These are phyloP conservation scores for Amanita fuliginea DNA, from an alignment of 768 basidiomycete species.

Conservation along the genomic window DNA sequence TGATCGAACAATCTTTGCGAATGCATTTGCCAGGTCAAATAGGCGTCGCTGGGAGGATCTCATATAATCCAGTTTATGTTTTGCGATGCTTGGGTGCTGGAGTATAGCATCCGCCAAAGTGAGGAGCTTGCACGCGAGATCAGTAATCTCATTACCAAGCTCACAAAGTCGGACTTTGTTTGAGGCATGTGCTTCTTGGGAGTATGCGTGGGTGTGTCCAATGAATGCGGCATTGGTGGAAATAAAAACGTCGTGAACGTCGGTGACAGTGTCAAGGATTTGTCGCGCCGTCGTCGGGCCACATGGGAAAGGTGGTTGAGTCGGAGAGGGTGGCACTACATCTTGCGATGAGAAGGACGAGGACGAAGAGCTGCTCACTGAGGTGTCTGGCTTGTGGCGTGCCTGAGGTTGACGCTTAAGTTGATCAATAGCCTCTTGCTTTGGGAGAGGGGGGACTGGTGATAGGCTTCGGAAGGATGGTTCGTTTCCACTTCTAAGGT, in stretches of 20 bases:
- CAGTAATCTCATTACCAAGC: slow-evolving; percentile 88
- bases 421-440: slow-evolving; percentile 13
- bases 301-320: slow-evolving; percentile 51
- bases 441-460: slow-evolving; percentile 16
- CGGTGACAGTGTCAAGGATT: slow-evolving; percentile 66
- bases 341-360: slow-evolving; percentile 62
- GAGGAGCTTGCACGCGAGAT: slow-evolving; percentile 85
- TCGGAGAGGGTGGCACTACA: slow-evolving; percentile 26
- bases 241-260: slow-evolving; percentile 81
- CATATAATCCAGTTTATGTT: slow-evolving; percentile 53
- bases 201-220: slow-evolving; percentile 91
- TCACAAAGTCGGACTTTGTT: slow-evolving; percentile 92
- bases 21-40: slow-evolving; percentile 73
- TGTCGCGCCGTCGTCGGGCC: slow-evolving; percentile 62
- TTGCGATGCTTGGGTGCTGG: slow-evolving; percentile 59
- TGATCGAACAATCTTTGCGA: slow-evolving; percentile 80
- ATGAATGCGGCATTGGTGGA: slow-evolving; percentile 97
- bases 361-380: slow-evolving; percentile 58
- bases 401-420: slow-evolving; percentile 7
- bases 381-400: slow-evolving; percentile 30
- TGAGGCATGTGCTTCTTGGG: slow-evolving; percentile 81
- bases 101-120: slow-evolving; percentile 86
- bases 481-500: slow-evolving; percentile 23
- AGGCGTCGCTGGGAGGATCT: slow-evolving; percentile 67
- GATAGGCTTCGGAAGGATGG: slow-evolving; percentile 12